Evolutionary conservation across 352 stramenopile species (phyloP).

Genomic region (Phytophthora constricta): DNA sequence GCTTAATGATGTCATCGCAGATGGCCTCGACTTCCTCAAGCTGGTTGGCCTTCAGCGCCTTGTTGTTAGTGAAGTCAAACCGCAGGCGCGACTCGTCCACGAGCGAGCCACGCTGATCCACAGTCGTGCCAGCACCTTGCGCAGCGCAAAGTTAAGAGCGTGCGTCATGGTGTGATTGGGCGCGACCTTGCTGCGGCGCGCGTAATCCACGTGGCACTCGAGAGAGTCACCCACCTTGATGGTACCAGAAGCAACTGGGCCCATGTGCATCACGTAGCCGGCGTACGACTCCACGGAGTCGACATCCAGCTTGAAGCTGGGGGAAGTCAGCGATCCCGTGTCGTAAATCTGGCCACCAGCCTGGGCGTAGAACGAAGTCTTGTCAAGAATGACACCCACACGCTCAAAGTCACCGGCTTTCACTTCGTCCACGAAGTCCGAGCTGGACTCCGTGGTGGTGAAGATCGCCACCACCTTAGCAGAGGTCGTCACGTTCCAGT

Average conservation of each 20-base stretch:
- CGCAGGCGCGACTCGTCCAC: slow-evolving; percentile 97
- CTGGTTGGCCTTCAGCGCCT: slow-evolving; percentile 94
- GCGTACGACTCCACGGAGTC: slow-evolving; percentile 95
- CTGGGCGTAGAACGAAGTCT: slow-evolving; percentile 98
- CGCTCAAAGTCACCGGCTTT: slow-evolving; percentile 82
- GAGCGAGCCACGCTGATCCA: slow-evolving; percentile 98
- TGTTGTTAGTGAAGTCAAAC: slow-evolving; percentile 99
- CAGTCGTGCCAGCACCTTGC: slow-evolving; percentile 94
- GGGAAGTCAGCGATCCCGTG: slow-evolving; percentile 76
- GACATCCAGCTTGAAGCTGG: slow-evolving; percentile 71
- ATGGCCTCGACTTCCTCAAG: slow-evolving; percentile 88
- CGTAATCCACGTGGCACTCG: slow-evolving; percentile 95
- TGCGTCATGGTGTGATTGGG: slow-evolving; percentile 99
- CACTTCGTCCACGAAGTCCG: slow-evolving; percentile 81
- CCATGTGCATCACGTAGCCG: slow-evolving; percentile 97
- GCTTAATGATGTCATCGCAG: slow-evolving; percentile 88
- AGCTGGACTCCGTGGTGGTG: slow-evolving; percentile 90
- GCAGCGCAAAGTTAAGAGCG: slow-evolving; percentile 98
- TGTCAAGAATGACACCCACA: slow-evolving; percentile 97
- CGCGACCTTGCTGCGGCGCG: slow-evolving; percentile 91
- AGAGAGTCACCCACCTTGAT: slow-evolving; percentile 91
- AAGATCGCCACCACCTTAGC: slow-evolving; percentile 94
- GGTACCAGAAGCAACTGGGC: slow-evolving; percentile 66
- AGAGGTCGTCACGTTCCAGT: slow-evolving; percentile 84
- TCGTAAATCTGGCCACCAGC: slow-evolving; percentile 97